Evolutionary conservation across 2,329 filamentous ascomycete species (phyloP), one percentile per base, ranked within the genome.

Genomic region (Trichoderma koningiopsis): DNA sequence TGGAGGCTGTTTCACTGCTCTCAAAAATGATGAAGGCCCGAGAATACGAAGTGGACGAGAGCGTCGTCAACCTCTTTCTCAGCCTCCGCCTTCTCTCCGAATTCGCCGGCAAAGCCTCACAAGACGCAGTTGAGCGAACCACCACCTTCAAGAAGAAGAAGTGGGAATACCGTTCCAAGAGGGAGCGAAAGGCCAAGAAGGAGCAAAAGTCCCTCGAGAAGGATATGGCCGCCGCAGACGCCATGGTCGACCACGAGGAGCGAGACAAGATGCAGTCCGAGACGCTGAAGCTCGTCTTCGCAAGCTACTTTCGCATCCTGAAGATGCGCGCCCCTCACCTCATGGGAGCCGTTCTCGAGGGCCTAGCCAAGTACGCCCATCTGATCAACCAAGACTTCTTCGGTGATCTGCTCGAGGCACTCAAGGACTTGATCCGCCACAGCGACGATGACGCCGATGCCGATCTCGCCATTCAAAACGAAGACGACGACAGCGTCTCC

Each of bases 311-410:
- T 81, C 91, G 94, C 64, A 95, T 98, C 67, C 83, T 99, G 55
- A 98, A 98, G 82, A 85, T 89, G 66, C 89, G 94, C 31, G 86
- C 89, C 29, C 90, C 93, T 16, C 89, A 91, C 73, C 87, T 99
- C 22, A 98, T 97, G 93, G 96, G 96, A n/a, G 94, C 95, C 16
- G 94, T 97, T 0, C 87, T 99, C 5, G 96, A 98, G 82, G 96
- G 96, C 33, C 83, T 99, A 27, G 94, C 95, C 62, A 94, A 94
- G 77, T 99, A 97, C 77, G 91, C 94, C 4, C 96, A 97, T 78
- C 86, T 99, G 70, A 99, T 99, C 85, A 99, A 99, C 82, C 94
- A 99, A 77, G 93, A 99, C 78, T 98, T 99, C 84, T 99, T 99
- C 75, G 96, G 95, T 33, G 96, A 99, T 77, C 86, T 99, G 35